phyloP scores from a whole-genome alignment of 1,284 basidiomycete genomes.

The Phellinidium pouzarii region DNA sequence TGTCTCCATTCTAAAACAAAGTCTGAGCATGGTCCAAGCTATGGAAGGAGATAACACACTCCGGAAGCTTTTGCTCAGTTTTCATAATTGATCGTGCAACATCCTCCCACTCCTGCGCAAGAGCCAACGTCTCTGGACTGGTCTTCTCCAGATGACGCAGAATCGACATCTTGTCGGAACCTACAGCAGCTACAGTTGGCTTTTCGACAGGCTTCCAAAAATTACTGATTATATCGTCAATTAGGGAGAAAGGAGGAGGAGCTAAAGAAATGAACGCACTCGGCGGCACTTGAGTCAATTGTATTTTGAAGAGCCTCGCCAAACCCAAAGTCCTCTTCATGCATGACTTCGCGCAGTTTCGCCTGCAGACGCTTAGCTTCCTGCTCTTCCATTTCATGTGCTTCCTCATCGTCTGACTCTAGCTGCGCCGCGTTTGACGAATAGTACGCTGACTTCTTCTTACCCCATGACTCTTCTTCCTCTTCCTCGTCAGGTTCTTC shows the following conservation, averaged over 20 bases:
- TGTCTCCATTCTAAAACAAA: conserved; percentile 38
- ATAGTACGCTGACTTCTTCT: conserved; percentile 73
- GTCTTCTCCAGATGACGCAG: conserved; percentile 74
- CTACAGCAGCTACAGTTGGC: conserved; percentile 23
- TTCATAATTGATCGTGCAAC: conserved; percentile 48
- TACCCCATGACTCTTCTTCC: conserved; percentile 72
- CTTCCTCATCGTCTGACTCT: conserved; percentile 83
- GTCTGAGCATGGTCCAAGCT: background rate
- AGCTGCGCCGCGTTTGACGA: conserved; percentile 75
- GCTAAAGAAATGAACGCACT: conserved; percentile 34
- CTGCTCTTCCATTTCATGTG: conserved; percentile 79
- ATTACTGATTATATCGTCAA: conserved; percentile 6
- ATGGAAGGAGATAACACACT: conserved; percentile 36
- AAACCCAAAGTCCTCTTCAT: conserved; percentile 82
- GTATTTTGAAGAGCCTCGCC: conserved; percentile 51
- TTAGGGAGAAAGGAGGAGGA: background rate
- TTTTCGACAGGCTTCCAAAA: conserved; percentile 34
- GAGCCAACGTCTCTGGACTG: conserved; percentile 71
- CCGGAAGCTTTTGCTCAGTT: conserved; percentile 47
- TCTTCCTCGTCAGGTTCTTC: conserved; percentile 30
- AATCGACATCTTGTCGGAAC: conserved; percentile 52
- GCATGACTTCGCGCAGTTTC: conserved; percentile 67
- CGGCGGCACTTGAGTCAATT: conserved; percentile 28
- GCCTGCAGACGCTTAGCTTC: conserved; percentile 80
- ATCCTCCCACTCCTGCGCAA: conserved; percentile 74